These are phyloP conservation scores for Scedosporium minutisporum DNA, from an alignment of 2,329 filamentous ascomycete genomes.

Conservation along the genomic window DNA sequence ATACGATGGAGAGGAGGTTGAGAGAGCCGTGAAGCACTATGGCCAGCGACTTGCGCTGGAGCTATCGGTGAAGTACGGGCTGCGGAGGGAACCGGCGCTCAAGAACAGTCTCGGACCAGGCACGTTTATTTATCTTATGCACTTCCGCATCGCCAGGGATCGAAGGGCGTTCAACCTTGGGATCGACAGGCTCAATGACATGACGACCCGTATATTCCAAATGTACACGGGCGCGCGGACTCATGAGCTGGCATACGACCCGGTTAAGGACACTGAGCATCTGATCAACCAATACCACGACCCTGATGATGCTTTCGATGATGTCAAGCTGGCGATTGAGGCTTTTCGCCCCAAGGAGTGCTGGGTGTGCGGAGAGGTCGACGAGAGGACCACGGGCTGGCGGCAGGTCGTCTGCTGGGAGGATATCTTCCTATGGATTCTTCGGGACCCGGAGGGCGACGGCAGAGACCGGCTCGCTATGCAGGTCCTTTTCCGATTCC, in stretches of 20 bases:
- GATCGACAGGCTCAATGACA: not conserved
- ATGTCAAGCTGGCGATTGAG: not conserved
- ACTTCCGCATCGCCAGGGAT: not conserved
- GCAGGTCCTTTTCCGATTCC: not conserved
- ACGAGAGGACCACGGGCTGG: not conserved
- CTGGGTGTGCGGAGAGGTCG: not conserved
- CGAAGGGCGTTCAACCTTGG: not conserved
- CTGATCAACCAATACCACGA: not conserved
- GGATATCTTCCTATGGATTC: not conserved
- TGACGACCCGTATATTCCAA: not conserved
- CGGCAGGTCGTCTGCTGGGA: slow-evolving; percentile 2
- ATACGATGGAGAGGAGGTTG: not conserved
- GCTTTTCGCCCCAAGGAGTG: not conserved
- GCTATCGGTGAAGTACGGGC: not conserved
- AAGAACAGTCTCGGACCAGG: not conserved
- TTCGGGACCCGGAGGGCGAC: not conserved
- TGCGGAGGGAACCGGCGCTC: not conserved
- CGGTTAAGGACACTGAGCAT: not conserved
- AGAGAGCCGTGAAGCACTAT: not conserved
- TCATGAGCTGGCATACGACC: not conserved
- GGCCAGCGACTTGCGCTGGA: not conserved
- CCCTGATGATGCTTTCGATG: not conserved
- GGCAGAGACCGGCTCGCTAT: not conserved
- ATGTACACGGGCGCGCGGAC: not conserved
- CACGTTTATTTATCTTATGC: not conserved